Conservation (phyloP, 2,329 filamentous ascomycete species). For the Claviceps maximensis region DNA sequence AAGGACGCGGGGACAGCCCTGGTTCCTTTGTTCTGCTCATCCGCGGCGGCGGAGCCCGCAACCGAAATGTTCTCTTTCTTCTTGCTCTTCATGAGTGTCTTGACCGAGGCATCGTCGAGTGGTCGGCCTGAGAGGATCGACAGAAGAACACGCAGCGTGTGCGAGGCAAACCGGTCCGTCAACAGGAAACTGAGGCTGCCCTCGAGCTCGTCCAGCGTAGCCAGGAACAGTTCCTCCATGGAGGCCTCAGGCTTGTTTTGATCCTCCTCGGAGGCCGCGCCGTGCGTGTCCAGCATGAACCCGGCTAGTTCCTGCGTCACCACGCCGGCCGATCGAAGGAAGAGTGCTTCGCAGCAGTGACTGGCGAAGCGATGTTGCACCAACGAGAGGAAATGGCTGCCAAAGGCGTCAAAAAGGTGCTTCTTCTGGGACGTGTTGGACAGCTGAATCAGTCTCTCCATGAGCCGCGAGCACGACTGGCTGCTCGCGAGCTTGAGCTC, state of each 20-base stretch:
- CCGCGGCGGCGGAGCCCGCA: constrained; percentile 35
- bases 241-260: constrained; percentile 39
- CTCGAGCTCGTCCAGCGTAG: constrained; percentile 78
- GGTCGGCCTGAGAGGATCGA: constrained; percentile 75
- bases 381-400: constrained; percentile 73
- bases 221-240: constrained; percentile 77
- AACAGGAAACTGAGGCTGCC: constrained; percentile 70
- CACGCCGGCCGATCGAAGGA: constrained; percentile 65
- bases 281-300: constrained; percentile 29
- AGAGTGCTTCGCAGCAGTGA: constrained; percentile 91
- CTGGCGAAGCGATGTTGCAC: constrained; percentile 94
- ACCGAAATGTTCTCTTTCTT: constrained; percentile 76
- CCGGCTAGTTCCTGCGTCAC: constrained; percentile 60
- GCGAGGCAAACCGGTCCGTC: constrained; percentile 81
- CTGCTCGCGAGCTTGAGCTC: constrained; percentile 93
- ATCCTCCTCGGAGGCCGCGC: constrained; percentile 28
- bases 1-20: constrained; percentile 69
- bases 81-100: constrained; percentile 74
- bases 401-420: constrained; percentile 72
- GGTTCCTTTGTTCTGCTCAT: constrained; percentile 29
- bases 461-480: constrained; percentile 83
- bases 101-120: constrained; percentile 54
- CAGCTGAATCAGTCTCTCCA: constrained; percentile 81
- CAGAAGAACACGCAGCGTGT: constrained; percentile 74
- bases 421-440: constrained; percentile 73